Evolutionary conservation across 805 yeast species (phyloP).

Genomic region (Lachancea thermotolerans): DNA sequence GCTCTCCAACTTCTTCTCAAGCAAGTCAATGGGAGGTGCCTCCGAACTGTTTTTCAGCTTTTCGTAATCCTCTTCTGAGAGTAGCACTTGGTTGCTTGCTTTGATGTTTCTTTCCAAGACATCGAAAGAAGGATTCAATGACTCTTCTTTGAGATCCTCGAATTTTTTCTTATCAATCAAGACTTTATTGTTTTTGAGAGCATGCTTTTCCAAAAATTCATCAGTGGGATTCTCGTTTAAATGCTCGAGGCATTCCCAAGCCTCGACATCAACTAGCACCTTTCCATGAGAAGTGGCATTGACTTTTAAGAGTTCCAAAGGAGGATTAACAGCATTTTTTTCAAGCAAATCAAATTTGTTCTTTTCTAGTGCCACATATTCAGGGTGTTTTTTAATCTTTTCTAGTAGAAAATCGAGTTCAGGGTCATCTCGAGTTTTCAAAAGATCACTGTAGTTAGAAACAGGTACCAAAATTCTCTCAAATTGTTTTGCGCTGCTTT

Average conservation of each 20-base stretch:
- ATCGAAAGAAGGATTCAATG: conserved; percentile 5
- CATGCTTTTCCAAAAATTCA: background rate
- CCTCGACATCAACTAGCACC: background rate
- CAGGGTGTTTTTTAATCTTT: conserved; percentile 3
- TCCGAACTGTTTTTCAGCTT: background rate
- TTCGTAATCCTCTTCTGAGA: conserved; percentile 2
- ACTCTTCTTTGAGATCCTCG: background rate
- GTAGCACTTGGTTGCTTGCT: conserved; percentile 2
- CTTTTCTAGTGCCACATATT: background rate
- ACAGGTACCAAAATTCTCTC: conserved; percentile 5
- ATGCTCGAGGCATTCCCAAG: background rate
- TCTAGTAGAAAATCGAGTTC: conserved; percentile 15
- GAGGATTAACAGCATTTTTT: background rate
- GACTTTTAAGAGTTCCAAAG: background rate
- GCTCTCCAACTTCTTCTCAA: conserved; percentile 2
- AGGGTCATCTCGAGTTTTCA: conserved; percentile 10
- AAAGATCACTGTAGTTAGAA: conserved; percentile 12
- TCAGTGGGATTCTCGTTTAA: background rate
- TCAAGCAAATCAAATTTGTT: background rate
- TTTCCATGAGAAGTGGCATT: background rate
- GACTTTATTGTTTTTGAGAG: background rate
- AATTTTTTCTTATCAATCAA: conserved; percentile 1
- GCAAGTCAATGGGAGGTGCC: conserved; percentile 6
- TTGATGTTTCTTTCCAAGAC: conserved; percentile 12
- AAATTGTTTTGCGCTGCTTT: conserved; percentile 8